Base-by-base conservation (phyloP, 192 early-diverging fungal genomes). In the Coemansia sp. region DNA sequence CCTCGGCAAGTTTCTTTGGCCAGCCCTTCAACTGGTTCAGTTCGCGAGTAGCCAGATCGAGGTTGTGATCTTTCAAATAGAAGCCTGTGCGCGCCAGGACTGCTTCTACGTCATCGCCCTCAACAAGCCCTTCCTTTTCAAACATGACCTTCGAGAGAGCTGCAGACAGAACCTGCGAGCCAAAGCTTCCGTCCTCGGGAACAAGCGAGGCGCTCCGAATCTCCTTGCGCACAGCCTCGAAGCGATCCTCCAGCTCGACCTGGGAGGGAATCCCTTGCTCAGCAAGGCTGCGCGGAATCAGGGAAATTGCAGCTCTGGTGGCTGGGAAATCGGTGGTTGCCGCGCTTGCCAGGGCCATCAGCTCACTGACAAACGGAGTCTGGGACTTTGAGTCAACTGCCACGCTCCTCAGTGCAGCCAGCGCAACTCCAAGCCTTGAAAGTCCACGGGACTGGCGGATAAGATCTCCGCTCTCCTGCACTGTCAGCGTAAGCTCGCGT, bases 1-100 rank as follows among this genome's bases (percentile, higher is more conserved):
- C 97, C 75, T 84, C 71, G 16, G 94, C 91, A 56, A 98, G 77
- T 69, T 79, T 84, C 77, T 91, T 91, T 15, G 92, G 87, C 97
- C 97, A 98, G 9, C 97, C 95, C 49, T 77, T 88, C 54, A 98
- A 81, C 77, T 95, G 94, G 81, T 97, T 97, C 65, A 97, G 75
- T 74, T 98, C 95, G 69, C 97, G 87, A 13, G 92, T 79, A 11
- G 95, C 95, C 63, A 80, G 79, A 52, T 97, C 95, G 62, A 98
- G 73, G 76, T 98, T 92, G 21, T 88, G 87, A 60, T 87, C 85
- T 60, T 83, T 66, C 61, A 98, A 79, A 75, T 91, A 90, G 76
- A 88, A 87, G 64, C 90, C 81, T 9, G 90, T 73, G 32, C 97
- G 88, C 8, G 94, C 87, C 50, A 97, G 77, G 37, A 94, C 81